Evolutionary conservation across 2,329 filamentous ascomycete genomes (phyloP), one percentile per base, ranked within the genome.

Genomic region (Fusarium decemcellulare): DNA sequence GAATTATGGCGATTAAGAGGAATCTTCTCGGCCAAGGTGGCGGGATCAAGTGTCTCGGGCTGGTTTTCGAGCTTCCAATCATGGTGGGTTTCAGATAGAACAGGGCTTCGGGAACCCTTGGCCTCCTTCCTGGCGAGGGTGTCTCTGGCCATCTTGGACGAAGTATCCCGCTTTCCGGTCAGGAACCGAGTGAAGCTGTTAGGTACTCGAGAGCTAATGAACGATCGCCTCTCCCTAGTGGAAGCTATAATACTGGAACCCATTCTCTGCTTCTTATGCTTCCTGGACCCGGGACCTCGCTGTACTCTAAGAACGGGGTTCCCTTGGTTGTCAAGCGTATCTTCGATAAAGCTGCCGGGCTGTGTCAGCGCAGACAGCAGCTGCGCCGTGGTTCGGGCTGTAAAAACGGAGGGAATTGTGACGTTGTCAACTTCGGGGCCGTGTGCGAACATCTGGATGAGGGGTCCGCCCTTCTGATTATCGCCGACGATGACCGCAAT

Each of bases 371-470:
- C 94, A 2, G 95, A 97, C 15, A 99, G 86, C 14, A 99, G 85
- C 78, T 98, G 95, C 1, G 96, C 96, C 0, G 95, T 98, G 1
- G 94, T 98, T 73, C 96, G 90, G 1, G 95, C 97, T 0, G 96
- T 98, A 80, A 99, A 99, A 10, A 98, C 86, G 1, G 96, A 93
- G 2, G 96, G 95, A 57, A 99, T 98, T 1, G 94, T 94, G 70
- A 98, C 89, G 75, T 98, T 97, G 36, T 95, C 97, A 5, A 95
- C 97, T 36, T 81, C 80, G 77, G 98, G 95, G 39, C 95, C 96
- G 75, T 93, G 90, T n/a, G 96, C 96, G 79, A 97, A 98, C 96
- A 99, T 99, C 73, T 97, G 96, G 53, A 98, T 93, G 65, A 99
- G 83, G 37, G 92, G 92, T 5, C 94, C 95, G 46, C 95, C 95